Evolutionary conservation across 495 filamentous ascomycete genomes (phyloP), one percentile per base, ranked within the genome.

Genomic region (Tuber aestivum): DNA sequence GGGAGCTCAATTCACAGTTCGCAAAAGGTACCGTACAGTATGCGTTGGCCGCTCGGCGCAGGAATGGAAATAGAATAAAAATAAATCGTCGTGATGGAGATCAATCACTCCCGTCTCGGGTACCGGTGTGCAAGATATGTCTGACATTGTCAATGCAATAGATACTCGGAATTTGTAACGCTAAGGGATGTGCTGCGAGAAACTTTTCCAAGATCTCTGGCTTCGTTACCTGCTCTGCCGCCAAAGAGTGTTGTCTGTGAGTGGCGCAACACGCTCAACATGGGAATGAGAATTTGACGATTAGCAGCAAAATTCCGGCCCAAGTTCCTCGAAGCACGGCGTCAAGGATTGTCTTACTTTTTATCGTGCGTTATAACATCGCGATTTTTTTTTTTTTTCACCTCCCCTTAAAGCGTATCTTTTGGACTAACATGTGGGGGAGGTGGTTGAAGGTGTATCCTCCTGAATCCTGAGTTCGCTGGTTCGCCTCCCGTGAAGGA

Each of bases 151-250:
- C 14, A 16, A 65, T 32, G 75, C 23, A 45, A 74, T 77, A 91
- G 91, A 84, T 93, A 92, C 80, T 92, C 91, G 12, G 91, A 93
- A 78, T 93, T 93, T 80, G 89, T 90, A 76, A 86, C 88, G 44
- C 83, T 93, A 69, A 87, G 90, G 27, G 81, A 86, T 44, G 86
- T 87, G 71, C 86, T 93, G 5, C 82, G 88, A 41, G 80, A 83
- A 71, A 89, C 91, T 7, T 93, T 93, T 78, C 91, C 91, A 5
- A 85, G 90, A 77, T 89, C 90, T 2, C 86, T 84, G 75, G 88
- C 85, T 74, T 90, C 91, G 10, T 86, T 93, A 75, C 91, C 91
- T 38, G 84, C 86, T 14, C 81, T 93, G 41, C 91, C 91, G 12
- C 89, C 90, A 12, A 93, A 93, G 78, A 92, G 89, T 76, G 83